These are phyloP conservation scores for Pelargonium exstipulatum DNA, from an alignment of 441 rosid species.

Conservation along the genomic window DNA sequence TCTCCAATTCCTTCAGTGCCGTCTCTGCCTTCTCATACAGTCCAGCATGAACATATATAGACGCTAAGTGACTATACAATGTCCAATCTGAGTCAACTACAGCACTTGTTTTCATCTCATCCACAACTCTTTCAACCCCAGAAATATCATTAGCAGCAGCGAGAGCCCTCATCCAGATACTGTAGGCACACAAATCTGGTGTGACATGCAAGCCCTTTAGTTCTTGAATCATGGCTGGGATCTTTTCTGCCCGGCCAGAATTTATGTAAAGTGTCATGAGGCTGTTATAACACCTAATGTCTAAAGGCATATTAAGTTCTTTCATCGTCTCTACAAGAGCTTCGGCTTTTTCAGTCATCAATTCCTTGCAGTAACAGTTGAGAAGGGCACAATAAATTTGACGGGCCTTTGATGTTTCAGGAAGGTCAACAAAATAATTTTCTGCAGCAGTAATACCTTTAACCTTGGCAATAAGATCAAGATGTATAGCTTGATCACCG, in stretches of 20 bases:
- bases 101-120: constrained; percentile 84
- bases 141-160: constrained; percentile 62
- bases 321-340: constrained; percentile 75
- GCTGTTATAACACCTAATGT: constrained; percentile 75
- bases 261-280: constrained; percentile 76
- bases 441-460: constrained; percentile 74
- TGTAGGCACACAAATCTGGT: constrained; percentile 65
- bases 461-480: constrained; percentile 80
- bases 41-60: constrained; percentile 62
- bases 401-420: constrained; percentile 66
- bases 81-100: constrained; percentile 81
- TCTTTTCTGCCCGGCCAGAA: constrained; percentile 49
- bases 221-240: constrained; percentile 65
- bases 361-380: constrained; percentile 75
- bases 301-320: constrained; percentile 63
- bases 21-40: constrained; percentile 60
- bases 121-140: constrained; percentile 74
- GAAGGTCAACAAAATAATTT: constrained; percentile 65
- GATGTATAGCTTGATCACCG: constrained; percentile 91
- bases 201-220: constrained; percentile 54
- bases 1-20: constrained; percentile 73
- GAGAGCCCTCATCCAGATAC: constrained; percentile 89
- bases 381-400: constrained; percentile 70
- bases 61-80: constrained; percentile 76
- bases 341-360: constrained; percentile 74